Evolutionary conservation across 75 land plant genomes (phyloP).

Genomic region (Cryptomeria japonica): DNA sequence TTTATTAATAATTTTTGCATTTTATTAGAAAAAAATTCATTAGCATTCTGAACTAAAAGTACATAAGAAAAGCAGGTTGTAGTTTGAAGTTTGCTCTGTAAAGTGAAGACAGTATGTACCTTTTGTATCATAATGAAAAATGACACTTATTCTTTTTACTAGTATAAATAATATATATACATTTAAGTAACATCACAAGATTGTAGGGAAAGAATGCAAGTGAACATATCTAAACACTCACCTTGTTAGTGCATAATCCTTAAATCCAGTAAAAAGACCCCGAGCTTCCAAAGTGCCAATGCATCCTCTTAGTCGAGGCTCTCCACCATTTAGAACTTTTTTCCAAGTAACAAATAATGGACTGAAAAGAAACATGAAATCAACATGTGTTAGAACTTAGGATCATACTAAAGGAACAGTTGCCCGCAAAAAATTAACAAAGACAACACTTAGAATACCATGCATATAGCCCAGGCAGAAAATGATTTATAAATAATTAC

Average conservation of each 20-base stretch:
- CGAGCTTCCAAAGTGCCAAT: conserved; percentile 99
- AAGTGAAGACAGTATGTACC: neutral
- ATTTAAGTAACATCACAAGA: neutral
- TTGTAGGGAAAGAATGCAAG: neutral
- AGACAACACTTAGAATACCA: neutral
- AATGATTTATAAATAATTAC: neutral
- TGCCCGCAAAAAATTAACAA: neutral
- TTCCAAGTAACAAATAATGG: conserved; percentile 99
- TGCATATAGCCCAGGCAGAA: neutral
- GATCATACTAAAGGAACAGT: neutral
- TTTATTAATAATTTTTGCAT: neutral
- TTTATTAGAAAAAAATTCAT: neutral
- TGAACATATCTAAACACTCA: conserved; percentile 15
- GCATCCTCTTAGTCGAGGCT: conserved; percentile 98
- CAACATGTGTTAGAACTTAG: neutral
- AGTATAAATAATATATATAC: too few relatives aligned
- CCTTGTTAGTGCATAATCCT: conserved; percentile 99
- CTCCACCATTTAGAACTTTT: conserved; percentile 90
- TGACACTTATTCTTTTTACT: neutral
- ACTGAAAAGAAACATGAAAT: conserved; percentile 47
- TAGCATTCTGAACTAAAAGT: neutral
- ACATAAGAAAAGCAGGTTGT: neutral
- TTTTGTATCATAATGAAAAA: neutral
- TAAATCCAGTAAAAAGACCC: conserved; percentile 81
- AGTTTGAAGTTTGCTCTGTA: neutral